Conservation (phyloP, 2,329 filamentous ascomycete genomes). For the Lithohypha guttulata region DNA sequence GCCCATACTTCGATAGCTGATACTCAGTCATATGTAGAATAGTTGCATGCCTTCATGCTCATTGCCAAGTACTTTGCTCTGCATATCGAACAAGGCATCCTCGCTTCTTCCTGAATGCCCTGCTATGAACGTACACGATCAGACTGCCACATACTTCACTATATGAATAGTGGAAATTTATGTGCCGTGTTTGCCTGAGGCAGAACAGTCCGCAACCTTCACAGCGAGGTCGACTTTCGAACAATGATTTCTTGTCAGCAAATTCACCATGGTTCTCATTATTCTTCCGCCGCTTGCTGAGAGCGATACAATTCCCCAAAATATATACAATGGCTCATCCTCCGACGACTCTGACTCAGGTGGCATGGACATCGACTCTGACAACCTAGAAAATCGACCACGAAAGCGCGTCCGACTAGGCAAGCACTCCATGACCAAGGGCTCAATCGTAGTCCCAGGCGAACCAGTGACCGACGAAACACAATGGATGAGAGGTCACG, state of each 20-base stretch:
- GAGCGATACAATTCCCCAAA: slow-evolving; percentile 23
- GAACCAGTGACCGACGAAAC: slow-evolving; percentile 78
- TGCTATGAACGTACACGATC: no score
- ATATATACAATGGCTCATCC: slow-evolving; percentile 24
- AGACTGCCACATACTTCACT: no score
- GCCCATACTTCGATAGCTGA: no score
- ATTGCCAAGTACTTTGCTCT: no score
- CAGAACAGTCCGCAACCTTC: no score
- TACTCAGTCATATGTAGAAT: no score
- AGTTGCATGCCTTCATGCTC: no score
- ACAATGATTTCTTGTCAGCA: slow-evolving; percentile 22
- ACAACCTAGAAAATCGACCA: slow-evolving; percentile 33
- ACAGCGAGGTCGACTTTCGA: no score
- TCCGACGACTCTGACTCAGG: slow-evolving; percentile 37
- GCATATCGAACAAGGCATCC: no score
- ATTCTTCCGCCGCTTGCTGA: slow-evolving; percentile 44
- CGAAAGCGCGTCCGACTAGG: slow-evolving; percentile 29
- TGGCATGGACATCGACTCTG: slow-evolving; percentile 28
- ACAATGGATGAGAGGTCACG: slow-evolving; percentile 99
- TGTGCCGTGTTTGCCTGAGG: no score
- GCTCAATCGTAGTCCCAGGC: slow-evolving; percentile 53
- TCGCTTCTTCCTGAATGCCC: no score
- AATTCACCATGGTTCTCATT: slow-evolving; percentile 46
- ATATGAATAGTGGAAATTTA: no score
- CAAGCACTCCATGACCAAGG: slow-evolving; percentile 27